These are phyloP conservation scores for Phytophthora tubulina DNA, from an alignment of 352 stramenopile species.

Conservation along the genomic window DNA sequence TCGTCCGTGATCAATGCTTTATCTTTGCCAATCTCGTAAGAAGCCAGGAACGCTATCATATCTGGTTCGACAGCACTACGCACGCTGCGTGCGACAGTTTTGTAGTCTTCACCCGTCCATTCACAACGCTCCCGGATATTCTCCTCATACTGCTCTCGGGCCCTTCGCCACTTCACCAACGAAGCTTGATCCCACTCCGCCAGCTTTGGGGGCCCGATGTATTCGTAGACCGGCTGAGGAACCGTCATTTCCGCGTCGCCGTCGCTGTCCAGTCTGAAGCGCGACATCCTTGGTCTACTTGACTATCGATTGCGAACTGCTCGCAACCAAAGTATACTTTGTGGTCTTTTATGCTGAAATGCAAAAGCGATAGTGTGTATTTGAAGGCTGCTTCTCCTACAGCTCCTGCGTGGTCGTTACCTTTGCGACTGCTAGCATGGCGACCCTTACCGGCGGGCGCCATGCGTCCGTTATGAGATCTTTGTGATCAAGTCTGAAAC, in stretches of 20 bases:
- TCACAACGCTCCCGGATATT: constrained; percentile 22
- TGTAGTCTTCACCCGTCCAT: constrained; percentile 12
- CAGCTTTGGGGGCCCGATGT: constrained; percentile 22
- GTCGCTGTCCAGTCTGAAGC: constrained; percentile 22
- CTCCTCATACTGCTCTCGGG: constrained; percentile 23
- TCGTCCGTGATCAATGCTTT: too few relatives aligned
- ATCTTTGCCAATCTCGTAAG: constrained; percentile 22
- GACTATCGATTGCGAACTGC: constrained; percentile 18
- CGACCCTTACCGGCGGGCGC: too few relatives aligned
- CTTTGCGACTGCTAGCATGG: too few relatives aligned
- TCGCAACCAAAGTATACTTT: constrained; percentile 24
- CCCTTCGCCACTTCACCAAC: constrained; percentile 24
- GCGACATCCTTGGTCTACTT: constrained; percentile 11
- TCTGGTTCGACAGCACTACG: constrained; percentile 7
- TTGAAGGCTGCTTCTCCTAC: too few relatives aligned
- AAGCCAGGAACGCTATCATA: constrained; percentile 12
- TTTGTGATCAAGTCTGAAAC: too few relatives aligned
- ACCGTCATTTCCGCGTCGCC: constrained; percentile 28
- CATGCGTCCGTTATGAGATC: too few relatives aligned
- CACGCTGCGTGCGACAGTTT: constrained; percentile 10
- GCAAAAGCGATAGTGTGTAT: constrained; percentile 3
- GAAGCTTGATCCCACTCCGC: constrained; percentile 16
- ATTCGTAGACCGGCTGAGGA: constrained; percentile 22
- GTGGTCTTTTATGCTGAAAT: constrained; percentile 2
- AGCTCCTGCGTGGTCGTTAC: too few relatives aligned